Evolutionary conservation across 2,329 filamentous ascomycete species (phyloP), one percentile per base, ranked within the genome.

Genomic region (Coniochaeta prunicola): DNA sequence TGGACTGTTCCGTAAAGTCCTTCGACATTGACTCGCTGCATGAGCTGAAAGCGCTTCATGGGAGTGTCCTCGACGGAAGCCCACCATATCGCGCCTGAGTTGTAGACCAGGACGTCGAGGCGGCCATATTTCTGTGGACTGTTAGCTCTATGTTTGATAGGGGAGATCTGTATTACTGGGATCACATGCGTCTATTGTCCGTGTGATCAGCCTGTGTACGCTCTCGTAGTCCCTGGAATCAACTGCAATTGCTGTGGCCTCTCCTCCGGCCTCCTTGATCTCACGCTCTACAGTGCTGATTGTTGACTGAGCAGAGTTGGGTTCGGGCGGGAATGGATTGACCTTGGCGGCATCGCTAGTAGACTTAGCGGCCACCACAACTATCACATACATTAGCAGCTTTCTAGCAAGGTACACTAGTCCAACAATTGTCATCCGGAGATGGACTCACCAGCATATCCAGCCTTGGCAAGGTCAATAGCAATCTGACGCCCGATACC

Each of bases 41-140:
- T 90, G 64, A 88, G 81, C 69, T 86, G 84, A 74, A 91, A 93
- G n/a, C 89, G 81, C 71, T 88, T 89, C 63, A 88, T 76, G 0
- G 89, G 87, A 0, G 90, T 93, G 53, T 86, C 82, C 57, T 86
- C 81, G 0, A 96, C 84, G 1, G 87, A 81, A 0, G 87, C 82
- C 90, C 90, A 93, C 87, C 88, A 94, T 64, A 96, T 92, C 2
- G 91, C 91, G 42, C 91, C 91, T 0, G 87, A 86, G 70, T 94
- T 96, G 77, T 96, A 96, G 55, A 94, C 72, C 2, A 96, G 73
- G 0, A 88, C 87, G 68, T 94, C 90, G 3, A 96, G 76, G 24
- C 81, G 81, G 48, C 80, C 79, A 65, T 88, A 87, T 4, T 71
- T 76, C 66, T 83, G 31, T 17, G 19, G 63, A 12, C 7, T 34